Conservation (phyloP, 192 early-diverging fungal species). For the Paraglomus brasilianum region DNA sequence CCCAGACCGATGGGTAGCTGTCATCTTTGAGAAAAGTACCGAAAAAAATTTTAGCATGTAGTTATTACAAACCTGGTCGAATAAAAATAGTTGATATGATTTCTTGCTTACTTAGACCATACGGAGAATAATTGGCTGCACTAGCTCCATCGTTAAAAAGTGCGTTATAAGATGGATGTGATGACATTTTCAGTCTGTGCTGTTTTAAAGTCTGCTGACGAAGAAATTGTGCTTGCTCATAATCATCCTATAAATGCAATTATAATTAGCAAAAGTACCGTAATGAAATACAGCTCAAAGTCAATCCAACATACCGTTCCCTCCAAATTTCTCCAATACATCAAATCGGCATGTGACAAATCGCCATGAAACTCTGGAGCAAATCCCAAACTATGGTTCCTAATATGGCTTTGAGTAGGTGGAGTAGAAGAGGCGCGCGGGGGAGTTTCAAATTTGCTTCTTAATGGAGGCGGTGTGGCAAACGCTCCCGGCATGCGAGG, state of each 20-base stretch:
- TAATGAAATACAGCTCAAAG: not conserved
- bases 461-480: slow-evolving; percentile 38
- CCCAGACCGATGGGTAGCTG: slow-evolving; percentile 30
- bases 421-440: slow-evolving; percentile 70
- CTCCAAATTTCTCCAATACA: slow-evolving; percentile 49
- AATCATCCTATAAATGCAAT: slow-evolving; percentile 38
- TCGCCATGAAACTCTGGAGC: slow-evolving; percentile 42
- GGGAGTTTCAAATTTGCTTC: slow-evolving; percentile 50
- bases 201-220: slow-evolving; percentile 45
- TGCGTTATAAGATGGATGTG: too few relatives aligned
- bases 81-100: not conserved
- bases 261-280: not conserved
- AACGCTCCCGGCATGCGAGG: slow-evolving; percentile 38
- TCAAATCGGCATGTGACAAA: slow-evolving; percentile 41
- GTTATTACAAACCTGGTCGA: not conserved
- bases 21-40: slow-evolving; percentile 5
- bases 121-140: not conserved
- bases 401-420: slow-evolving; percentile 52
- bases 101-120: not conserved
- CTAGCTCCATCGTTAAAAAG: not conserved
- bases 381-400: slow-evolving; percentile 41
- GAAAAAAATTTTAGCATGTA: not conserved
- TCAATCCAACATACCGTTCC: slow-evolving; percentile 36
- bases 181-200: slow-evolving; percentile 47
- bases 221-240: slow-evolving; percentile 41